Percentiles rank a stretch among this genome's conserved stretches.
phyloP scores from a whole-genome alignment of 352 stramenopile genomes.

The Aphanomyces astaci region DNA sequence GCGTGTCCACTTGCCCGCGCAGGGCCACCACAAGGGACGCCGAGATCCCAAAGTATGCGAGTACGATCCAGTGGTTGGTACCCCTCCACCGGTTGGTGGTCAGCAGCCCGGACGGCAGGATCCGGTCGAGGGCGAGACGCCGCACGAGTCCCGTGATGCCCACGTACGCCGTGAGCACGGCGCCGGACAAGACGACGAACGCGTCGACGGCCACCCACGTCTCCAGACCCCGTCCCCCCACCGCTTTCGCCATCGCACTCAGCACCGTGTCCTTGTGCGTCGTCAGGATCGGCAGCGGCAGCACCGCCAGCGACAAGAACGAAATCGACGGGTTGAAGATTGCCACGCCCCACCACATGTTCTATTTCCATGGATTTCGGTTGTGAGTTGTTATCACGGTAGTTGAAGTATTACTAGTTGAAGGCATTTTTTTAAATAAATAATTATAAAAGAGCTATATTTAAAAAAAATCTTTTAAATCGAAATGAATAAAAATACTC shows the following conservation, averaged over 20 bases:
- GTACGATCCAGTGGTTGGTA: slow-evolving; percentile 37
- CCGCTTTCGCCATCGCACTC: slow-evolving; percentile 45
- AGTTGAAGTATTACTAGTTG: no score
- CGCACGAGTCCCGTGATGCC: slow-evolving; percentile 43
- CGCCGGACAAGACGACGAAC: slow-evolving; percentile 81
- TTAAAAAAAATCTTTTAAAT: no score
- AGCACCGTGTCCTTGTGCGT: slow-evolving; percentile 52
- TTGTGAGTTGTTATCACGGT: no score
- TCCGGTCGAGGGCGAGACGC: slow-evolving; percentile 44
- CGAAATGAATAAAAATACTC: no score
- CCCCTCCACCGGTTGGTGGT: slow-evolving; percentile 29
- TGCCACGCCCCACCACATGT: slow-evolving; percentile 69
- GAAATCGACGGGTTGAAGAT: slow-evolving; percentile 80
- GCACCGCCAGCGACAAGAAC: slow-evolving; percentile 52
- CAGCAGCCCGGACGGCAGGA: slow-evolving; percentile 26
- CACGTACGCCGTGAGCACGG: slow-evolving; percentile 77
- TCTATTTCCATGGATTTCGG: slow-evolving; percentile 5
- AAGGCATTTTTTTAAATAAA: no score
- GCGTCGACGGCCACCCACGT: slow-evolving; percentile 64
- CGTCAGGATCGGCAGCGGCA: slow-evolving; percentile 62
- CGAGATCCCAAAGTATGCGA: slow-evolving; percentile 33
- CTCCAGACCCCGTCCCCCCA: slow-evolving; percentile 36
- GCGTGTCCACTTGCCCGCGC: slow-evolving; percentile 39
- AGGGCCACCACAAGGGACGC: slow-evolving; percentile 35
- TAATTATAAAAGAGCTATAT: no score